Evolutionary conservation across 768 basidiomycete species (phyloP).

Genomic region (Rhizopogon vesiculosus): DNA sequence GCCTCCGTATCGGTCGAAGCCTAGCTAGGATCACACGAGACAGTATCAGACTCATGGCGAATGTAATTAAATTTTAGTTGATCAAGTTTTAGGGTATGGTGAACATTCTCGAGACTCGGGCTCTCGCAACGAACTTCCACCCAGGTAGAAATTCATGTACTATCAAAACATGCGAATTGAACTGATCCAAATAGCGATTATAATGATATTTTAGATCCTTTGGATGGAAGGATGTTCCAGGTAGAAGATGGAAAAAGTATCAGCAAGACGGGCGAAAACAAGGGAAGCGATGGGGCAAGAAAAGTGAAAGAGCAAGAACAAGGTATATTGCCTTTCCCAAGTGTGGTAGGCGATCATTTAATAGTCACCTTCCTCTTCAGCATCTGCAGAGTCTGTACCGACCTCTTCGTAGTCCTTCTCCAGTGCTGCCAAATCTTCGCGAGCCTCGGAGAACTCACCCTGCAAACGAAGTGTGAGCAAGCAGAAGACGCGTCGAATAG

Average conservation of each 20-base stretch:
- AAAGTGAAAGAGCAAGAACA: neutral
- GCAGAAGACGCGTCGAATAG: neutral
- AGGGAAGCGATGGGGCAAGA: neutral
- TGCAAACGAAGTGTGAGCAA: conserved; percentile 18
- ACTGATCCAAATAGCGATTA: conserved; percentile 1
- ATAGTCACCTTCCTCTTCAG: conserved; percentile 61
- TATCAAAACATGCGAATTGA: conserved; percentile 1
- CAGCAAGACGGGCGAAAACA: conserved; percentile 1
- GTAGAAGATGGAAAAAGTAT: neutral
- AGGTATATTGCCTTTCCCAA: neutral
- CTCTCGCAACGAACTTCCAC: neutral
- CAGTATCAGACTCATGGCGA: too few species aligned
- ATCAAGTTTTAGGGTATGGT: too few species aligned
- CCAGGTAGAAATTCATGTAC: conserved; percentile 2
- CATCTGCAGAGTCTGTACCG: conserved; percentile 71
- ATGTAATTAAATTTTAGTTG: too few species aligned
- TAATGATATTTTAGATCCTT: conserved; percentile 6
- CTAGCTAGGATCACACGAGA: too few species aligned
- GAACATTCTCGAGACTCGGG: too few species aligned
- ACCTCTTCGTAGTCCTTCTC: conserved; percentile 96
- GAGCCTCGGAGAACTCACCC: conserved; percentile 98
- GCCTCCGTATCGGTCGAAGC: too few species aligned
- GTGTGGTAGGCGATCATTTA: conserved; percentile 21
- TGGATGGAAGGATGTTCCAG: neutral
- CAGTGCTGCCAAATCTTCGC: conserved; percentile 95